Conservation (phyloP, 2,329 filamentous ascomycete species). For the Xylaria sp. region DNA sequence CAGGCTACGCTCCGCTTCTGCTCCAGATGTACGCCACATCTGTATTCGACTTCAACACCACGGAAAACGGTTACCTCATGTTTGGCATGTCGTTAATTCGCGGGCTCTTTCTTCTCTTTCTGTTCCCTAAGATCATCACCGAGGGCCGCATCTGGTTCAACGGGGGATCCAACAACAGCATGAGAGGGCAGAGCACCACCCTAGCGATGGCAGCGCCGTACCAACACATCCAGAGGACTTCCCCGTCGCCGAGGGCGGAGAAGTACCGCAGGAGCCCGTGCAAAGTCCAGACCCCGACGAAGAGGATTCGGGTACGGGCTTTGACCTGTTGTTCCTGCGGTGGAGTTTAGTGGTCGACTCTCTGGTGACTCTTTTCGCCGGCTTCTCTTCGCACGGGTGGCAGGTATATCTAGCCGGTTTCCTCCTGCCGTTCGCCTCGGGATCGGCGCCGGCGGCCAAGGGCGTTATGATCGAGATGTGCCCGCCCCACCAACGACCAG, state of each 20-base stretch:
- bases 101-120: constrained; percentile 59
- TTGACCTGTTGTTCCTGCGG: constrained; percentile 71
- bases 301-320: constrained; percentile 45
- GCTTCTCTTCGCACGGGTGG: constrained; percentile 67
- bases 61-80: constrained; percentile 62
- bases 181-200: not conserved
- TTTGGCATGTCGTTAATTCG: constrained; percentile 60
- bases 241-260: constrained; percentile 30
- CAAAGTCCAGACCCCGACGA: constrained; percentile 34
- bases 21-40: constrained; percentile 65
- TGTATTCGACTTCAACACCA: constrained; percentile 59
- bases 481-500: constrained; percentile 62
- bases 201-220: constrained; percentile 10
- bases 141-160: constrained; percentile 49
- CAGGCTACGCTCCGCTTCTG: constrained; percentile 68
- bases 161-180: constrained; percentile 11
- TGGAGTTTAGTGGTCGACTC: constrained; percentile 71
- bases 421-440: constrained; percentile 70
- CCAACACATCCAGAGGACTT: constrained; percentile 37
- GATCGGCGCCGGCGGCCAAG: constrained; percentile 72
- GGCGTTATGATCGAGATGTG: constrained; percentile 77
- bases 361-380: constrained; percentile 64
- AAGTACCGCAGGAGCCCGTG: constrained; percentile 37
- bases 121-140: constrained; percentile 60
- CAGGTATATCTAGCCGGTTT: constrained; percentile 71